Evolutionary conservation across 148 eudicot genomes (phyloP).

Genomic region (Rhododendron molle): DNA sequence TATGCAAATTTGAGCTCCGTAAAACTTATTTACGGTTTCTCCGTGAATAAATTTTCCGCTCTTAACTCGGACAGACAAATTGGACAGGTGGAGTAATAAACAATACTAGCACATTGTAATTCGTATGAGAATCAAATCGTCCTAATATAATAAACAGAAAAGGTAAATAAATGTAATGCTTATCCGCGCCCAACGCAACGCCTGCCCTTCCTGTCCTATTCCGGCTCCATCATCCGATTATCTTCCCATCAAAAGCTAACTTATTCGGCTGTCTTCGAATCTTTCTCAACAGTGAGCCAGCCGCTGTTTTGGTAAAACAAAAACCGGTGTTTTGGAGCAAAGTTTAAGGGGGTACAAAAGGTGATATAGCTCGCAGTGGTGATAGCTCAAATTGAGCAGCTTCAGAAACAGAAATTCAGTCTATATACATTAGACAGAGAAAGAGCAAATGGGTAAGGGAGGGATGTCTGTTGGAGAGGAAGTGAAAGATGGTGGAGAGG

Average conservation of each 20-base stretch:
- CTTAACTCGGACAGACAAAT: too few species aligned
- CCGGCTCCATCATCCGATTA: not conserved
- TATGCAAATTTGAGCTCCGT: too few species aligned
- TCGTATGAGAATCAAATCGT: not conserved
- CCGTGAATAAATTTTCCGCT: too few species aligned
- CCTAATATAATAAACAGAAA: not conserved
- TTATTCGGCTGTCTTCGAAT: not conserved
- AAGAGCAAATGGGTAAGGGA: constrained; percentile 52
- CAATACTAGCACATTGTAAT: too few species aligned
- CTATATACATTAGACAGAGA: not conserved
- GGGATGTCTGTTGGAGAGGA: constrained; percentile 48
- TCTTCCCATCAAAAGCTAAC: not conserved
- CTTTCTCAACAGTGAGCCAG: not conserved
- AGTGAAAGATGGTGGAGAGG: constrained; percentile 35
- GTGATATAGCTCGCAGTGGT: not conserved
- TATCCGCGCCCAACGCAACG: not conserved
- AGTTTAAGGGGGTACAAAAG: not conserved
- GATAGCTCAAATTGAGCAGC: not conserved
- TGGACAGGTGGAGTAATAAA: too few species aligned
- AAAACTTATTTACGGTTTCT: too few species aligned
- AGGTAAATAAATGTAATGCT: not conserved
- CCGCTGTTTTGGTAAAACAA: not conserved
- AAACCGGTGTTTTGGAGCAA: not conserved
- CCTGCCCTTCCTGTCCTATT: not conserved
- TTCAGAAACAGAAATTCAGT: not conserved